Evolutionary conservation across 148 eudicot species (phyloP), one percentile per base, ranked within the genome.

Genomic region (Heliamphora exappendiculata): DNA sequence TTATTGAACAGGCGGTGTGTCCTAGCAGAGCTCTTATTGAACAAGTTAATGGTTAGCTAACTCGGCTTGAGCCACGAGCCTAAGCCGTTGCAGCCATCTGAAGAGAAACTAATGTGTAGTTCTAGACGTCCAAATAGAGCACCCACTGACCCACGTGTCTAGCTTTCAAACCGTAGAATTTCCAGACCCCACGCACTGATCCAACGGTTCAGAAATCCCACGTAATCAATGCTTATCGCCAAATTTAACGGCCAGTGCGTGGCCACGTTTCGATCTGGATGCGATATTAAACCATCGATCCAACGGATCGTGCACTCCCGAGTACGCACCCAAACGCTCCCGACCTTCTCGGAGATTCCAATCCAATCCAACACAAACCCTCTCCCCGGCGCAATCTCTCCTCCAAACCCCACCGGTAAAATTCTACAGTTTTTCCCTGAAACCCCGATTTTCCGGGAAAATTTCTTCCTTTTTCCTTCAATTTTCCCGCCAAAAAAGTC

Each of bases 301-400:
- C 67, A 44, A 74, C 76, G 67, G 54, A 74, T 34, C 76, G 54
- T 29, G 67, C 76, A 74, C 55, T 39, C 41, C 58, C 39, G n/a
- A n/a, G n/a, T n/a, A n/a, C n/a, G n/a, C n/a, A 17, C 74, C 58
- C 74, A 7, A 58, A 17, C 36, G 24, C 34, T 1, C 33, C 36
- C 6, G 11, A 28, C 58, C 20, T 14, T 4, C 16, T 31, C 63
- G 63, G 63, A 33, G 37, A 62, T 39, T 28, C 63, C 31, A 58
- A 58, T 22, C 60, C 60, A n/a, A 53, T 20, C 63, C 10, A 22
- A 26, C 44, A 4, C 42, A 12, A 37, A 41, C 24, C 49, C 29
- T 44, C 34, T 42, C 3, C 4, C 70, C 54, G 72, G 72, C 34
- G 72, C 7, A 17, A 22, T 20, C 57, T 17, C 3, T 0, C 0